phyloP scores from a whole-genome alignment of 441 rosid species.

The Populus hybrid region DNA sequence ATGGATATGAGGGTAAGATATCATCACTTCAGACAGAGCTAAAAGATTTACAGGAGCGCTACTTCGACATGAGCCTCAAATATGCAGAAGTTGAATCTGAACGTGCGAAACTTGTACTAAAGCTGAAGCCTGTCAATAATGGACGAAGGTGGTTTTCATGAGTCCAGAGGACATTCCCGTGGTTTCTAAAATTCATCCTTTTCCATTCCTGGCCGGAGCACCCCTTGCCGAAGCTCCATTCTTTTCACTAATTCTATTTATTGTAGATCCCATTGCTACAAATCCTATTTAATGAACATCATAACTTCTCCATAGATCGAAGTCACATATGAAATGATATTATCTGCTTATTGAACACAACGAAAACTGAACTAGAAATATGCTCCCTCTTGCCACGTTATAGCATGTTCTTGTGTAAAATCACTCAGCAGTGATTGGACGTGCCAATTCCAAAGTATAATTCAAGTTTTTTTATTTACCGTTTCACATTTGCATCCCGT shows the following conservation, averaged over 20 bases:
- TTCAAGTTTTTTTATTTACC: no score
- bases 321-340: background rate
- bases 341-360: background rate
- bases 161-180: constrained; percentile 1
- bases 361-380: no score
- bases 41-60: constrained; percentile 46
- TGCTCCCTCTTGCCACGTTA: no score
- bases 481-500: no score
- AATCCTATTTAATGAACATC: background rate
- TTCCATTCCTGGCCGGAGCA: background rate
- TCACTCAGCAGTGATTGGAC: no score
- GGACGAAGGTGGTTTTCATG: constrained; percentile 36
- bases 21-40: constrained; percentile 42
- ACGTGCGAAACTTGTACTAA: constrained; percentile 47
- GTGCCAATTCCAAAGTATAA: no score
- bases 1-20: constrained; percentile 1
- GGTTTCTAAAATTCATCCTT: background rate
- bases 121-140: constrained; percentile 38
- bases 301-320: background rate
- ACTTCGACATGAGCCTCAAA: constrained; percentile 60
- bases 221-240: no score
- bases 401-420: no score
- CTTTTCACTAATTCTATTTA: background rate
- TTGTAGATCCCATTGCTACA: background rate
- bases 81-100: constrained; percentile 62